phyloP scores from a whole-genome alignment of 768 basidiomycete species.

The Mrakia blollopis region DNA sequence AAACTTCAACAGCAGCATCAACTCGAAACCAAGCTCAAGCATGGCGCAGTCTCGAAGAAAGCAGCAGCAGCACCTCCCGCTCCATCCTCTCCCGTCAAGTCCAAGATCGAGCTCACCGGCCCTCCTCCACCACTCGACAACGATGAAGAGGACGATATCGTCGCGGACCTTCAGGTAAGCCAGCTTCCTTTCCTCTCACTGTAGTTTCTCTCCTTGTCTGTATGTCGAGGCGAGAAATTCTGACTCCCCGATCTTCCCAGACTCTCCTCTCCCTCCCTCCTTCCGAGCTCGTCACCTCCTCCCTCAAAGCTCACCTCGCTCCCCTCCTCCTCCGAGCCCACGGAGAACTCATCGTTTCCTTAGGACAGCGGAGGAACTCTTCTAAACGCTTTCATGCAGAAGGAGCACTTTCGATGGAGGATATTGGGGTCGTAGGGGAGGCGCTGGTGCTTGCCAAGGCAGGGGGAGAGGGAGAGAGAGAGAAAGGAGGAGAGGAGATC shows the following conservation, averaged over 20 bases:
- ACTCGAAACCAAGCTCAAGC: not conserved
- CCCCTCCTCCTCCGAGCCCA: slow-evolving; percentile 16
- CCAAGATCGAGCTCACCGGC: slow-evolving; percentile 6
- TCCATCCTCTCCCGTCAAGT: not conserved
- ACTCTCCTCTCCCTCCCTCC: slow-evolving; percentile 12
- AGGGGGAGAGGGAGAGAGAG: not conserved
- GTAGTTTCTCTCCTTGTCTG: not conserved
- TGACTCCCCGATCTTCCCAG: not conserved
- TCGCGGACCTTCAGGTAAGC: slow-evolving; percentile 11
- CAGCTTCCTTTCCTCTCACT: not conserved
- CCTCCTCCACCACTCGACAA: not conserved
- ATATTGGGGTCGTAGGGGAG: slow-evolving; percentile 19
- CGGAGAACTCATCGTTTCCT: slow-evolving; percentile 23
- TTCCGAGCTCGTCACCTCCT: slow-evolving; percentile 6
- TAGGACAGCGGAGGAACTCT: slow-evolving; percentile 10
- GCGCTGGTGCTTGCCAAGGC: no score
- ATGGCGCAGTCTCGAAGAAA: not conserved
- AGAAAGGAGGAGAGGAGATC: not conserved
- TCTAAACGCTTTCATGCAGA: not conserved
- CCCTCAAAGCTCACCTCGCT: slow-evolving; percentile 27
- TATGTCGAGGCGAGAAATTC: not conserved
- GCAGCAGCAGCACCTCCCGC: not conserved
- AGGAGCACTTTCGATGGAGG: slow-evolving; percentile 8
- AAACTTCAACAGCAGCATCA: not conserved
- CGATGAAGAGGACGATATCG: slow-evolving; percentile 2